Percentiles rank a stretch among this genome's conserved stretches.
Evolutionary conservation across 345 rosid species (phyloP).

Genomic region (Raphanus sativus): DNA sequence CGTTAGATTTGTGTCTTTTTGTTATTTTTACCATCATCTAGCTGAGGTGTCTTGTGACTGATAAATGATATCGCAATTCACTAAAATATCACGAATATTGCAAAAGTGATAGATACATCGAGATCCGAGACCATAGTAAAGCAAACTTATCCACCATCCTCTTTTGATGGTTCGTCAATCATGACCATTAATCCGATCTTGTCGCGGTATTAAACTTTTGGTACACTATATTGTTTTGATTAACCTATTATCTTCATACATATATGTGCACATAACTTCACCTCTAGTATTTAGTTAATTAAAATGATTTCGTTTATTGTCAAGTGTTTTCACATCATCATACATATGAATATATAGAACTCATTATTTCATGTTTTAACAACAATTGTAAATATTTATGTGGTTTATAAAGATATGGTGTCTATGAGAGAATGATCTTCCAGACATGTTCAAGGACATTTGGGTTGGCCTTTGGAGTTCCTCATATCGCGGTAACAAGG

Average conservation of each 20-base stretch:
- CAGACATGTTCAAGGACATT: constrained; percentile 60
- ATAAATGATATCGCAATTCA: too few relatives aligned
- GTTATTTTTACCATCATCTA: background rate
- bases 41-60: background rate
- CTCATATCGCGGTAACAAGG: constrained; percentile 70
- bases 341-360: background rate
- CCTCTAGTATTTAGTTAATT: background rate
- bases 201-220: background rate
- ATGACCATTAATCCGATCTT: background rate
- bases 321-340: background rate
- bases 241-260: background rate
- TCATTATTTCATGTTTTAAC: background rate
- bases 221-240: too few relatives aligned
- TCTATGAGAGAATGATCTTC: constrained; percentile 7
- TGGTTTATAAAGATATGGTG: background rate
- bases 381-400: background rate
- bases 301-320: background rate
- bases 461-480: constrained; percentile 68
- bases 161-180: background rate
- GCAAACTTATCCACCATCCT: background rate
- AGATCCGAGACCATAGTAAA: background rate
- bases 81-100: too few relatives aligned
- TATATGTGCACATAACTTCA: background rate
- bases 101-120: background rate
- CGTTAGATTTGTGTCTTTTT: background rate